Conservation (phyloP, 495 filamentous ascomycete genomes). For the Lophium mytilinum region DNA sequence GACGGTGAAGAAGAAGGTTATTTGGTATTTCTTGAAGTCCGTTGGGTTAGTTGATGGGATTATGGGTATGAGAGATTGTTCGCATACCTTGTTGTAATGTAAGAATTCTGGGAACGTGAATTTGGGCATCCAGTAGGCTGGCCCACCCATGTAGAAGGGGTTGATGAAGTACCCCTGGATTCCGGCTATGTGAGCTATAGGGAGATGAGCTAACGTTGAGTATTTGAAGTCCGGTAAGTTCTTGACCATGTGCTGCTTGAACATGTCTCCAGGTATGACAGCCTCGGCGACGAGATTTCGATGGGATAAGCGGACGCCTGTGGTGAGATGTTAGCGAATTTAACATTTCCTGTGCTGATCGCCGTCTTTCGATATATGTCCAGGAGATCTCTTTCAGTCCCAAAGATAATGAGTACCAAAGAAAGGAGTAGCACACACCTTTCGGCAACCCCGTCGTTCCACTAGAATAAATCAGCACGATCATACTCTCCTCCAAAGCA, state of each 20-base stretch:
- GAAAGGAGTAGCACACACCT: constrained; percentile 10
- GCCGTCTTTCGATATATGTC: too few species aligned
- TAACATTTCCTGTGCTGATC: background rate
- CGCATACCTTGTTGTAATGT: constrained; percentile 35
- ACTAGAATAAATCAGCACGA: constrained; percentile 25
- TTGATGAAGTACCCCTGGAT: constrained; percentile 40
- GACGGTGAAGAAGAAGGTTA: constrained; percentile 44
- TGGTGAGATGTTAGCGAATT: background rate
- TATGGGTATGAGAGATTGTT: constrained; percentile 41
- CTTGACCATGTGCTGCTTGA: constrained; percentile 16
- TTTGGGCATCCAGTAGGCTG: constrained; percentile 45
- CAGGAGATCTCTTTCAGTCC: too few species aligned
- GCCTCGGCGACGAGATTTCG: constrained; percentile 28
- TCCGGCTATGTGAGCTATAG: constrained; percentile 38
- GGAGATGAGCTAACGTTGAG: constrained; percentile 43
- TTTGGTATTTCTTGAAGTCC: constrained; percentile 27
- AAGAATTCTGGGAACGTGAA: constrained; percentile 42
- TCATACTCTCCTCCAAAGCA: constrained; percentile 26
- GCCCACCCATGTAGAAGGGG: constrained; percentile 32
- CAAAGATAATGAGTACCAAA: background rate
- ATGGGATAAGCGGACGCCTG: constrained; percentile 30
- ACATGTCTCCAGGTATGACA: constrained; percentile 25
- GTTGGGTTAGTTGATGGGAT: constrained; percentile 41
- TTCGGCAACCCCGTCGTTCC: constrained; percentile 34
- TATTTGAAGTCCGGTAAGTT: constrained; percentile 23